Conservation (phyloP, 495 filamentous ascomycete species). For the Glonium stellatum region DNA sequence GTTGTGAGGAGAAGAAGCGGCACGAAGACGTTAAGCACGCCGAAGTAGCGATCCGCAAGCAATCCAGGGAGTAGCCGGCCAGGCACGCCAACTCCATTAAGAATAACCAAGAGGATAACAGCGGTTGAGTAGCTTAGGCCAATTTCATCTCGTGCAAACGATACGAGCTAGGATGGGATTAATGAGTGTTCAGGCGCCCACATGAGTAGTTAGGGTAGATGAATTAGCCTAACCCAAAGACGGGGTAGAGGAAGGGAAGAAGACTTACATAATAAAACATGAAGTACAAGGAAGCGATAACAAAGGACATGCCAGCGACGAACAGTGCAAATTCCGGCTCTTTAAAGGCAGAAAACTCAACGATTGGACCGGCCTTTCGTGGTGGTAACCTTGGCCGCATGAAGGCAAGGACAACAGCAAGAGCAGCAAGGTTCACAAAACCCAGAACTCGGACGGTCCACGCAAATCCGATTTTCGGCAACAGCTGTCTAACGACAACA, state of each 20-base stretch:
- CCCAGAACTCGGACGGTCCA: neutral
- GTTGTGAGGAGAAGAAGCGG: too few relatives aligned
- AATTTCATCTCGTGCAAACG: too few relatives aligned
- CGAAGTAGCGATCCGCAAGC: neutral
- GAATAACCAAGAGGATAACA: neutral
- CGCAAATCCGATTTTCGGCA: neutral
- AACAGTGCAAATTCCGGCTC: neutral
- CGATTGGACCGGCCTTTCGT: neutral
- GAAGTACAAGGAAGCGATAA: neutral
- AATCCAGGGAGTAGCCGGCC: neutral
- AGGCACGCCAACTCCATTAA: neutral
- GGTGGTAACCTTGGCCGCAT: neutral
- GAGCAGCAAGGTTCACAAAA: neutral
- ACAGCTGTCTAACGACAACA: neutral
- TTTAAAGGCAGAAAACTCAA: neutral
- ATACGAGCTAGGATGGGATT: too few relatives aligned
- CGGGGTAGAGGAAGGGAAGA: neutral
- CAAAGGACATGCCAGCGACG: neutral
- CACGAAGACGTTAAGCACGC: constrained; percentile 2
- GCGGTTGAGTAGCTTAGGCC: too few relatives aligned
- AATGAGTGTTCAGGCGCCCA: too few relatives aligned
- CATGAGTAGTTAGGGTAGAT: too few relatives aligned
- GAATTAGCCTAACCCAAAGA: too few relatives aligned
- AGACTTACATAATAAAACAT: neutral
- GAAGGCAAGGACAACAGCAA: neutral